Evolutionary conservation across 768 basidiomycete genomes (phyloP), one percentile per base, ranked within the genome.

Genomic region (Kwoniella europaea): DNA sequence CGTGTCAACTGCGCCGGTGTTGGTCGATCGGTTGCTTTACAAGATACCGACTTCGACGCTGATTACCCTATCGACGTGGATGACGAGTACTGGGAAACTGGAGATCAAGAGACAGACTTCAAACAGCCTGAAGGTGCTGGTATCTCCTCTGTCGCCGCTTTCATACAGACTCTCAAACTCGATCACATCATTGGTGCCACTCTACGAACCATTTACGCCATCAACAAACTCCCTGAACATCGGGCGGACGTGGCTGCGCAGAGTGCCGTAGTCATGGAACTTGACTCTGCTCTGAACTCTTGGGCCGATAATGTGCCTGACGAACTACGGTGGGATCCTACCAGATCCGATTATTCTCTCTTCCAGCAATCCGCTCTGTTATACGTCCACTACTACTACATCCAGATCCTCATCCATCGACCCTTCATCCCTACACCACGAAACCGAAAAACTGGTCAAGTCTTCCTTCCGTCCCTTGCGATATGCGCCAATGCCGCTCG

Each of bases 401-500:
- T 74, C 44, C 82, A 83, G 74, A 92, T 93, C 71, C 85, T 91
- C 44, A 86, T 92, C 50, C 91, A 93, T 81, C 89, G 91, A 2
- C 90, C 91, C 0, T 92, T 92, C 83, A 89, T 93, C 67, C 90
- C 90, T 0, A 88, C 88, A 0, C 87, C 88, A 2, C 84, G 86
- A 56, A 68, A 71, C 20, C 24, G 55, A 16, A 43, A 57, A 12
- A 44, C 27, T 7, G 54, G 22, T 56, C 42, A 56, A 27, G 64
- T 76, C 66, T 79, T 77, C 18, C 88, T 89, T 77, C 90, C 90
- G 10, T 91, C 90, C 0, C 85, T 91, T 22, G 89, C 91, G 0
- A 92, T 91, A 65, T 92, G 90, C 81, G 89, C 90, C n/a, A 93
- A 93, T 63, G 89, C 93, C 0, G 91, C 93, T 1, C 86, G 91